Base-by-base conservation (phyloP, 176 grass and related monocot species). In the Ampelocalamus luodianensis region DNA sequence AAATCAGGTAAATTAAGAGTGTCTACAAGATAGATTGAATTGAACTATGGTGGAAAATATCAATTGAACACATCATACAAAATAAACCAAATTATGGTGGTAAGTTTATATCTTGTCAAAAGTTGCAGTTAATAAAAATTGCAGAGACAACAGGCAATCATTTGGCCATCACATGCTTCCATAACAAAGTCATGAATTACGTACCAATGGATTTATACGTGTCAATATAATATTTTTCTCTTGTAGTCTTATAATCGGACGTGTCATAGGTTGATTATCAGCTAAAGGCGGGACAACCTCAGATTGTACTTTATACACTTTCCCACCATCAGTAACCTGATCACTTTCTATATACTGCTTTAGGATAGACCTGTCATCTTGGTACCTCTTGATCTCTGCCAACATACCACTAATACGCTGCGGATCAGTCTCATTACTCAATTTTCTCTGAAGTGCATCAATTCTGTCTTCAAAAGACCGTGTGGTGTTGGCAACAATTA, bases 401-500 rank as follows among this genome's bases (percentile, higher is more conserved):
- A 92, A 46, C 91, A 98, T 98, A 68, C 87, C 91, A 72, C 83
- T 91, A 45, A 89, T 87, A 75, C 93, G 96, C 38, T 90, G 91
- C 18, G 87, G 77, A 74, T 98, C 93, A 85, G 49, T 88, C 73
- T 93, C 93, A 60, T 92, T 95, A 85, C 83, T 98, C 89, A 93
- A 81, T 79, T 98, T 98, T 90, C 91, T 90, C 80, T 98, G 96
- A 81, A 98, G 88, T n/a, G 73, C 87, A 85, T 98, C 93, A 76
- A 98, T 95, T 85, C 91, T 89, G 71, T 98, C 93, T 79, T 98
- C 96, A 75, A 95, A 98, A 50, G 93, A 93, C 40, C 93, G 93
- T 39, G 85, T 87, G 65, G 96, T 98, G 85, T 92, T 93, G 72
- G 96, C 93, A 60, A 98, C 91, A 79, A 98, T 59, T 74, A 98